Conservation (phyloP, 192 early-diverging fungal species). For the Dimargaris cristalligena region DNA sequence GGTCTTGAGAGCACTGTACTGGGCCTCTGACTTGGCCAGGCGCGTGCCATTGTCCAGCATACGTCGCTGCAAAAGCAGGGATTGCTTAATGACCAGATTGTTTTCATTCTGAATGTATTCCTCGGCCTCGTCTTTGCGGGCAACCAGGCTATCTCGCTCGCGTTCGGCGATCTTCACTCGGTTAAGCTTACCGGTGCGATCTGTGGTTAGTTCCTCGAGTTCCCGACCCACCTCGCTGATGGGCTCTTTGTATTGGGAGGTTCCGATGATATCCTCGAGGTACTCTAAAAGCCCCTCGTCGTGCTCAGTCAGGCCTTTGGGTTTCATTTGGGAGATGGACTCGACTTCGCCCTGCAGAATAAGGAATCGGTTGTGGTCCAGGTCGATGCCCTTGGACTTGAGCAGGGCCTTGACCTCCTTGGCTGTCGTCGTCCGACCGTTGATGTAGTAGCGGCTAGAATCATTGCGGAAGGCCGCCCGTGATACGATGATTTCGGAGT, state of each 20-base stretch:
- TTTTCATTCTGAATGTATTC: conserved; percentile 67
- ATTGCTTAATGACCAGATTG: conserved; percentile 49
- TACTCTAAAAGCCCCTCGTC: conserved; percentile 96
- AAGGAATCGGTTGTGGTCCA: conserved; percentile 95
- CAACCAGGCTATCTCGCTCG: conserved; percentile 66
- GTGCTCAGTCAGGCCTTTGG: conserved; percentile 75
- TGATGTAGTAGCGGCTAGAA: conserved; percentile 61
- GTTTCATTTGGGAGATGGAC: conserved; percentile 93
- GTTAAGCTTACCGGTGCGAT: conserved; percentile 59
- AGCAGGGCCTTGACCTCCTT: conserved; percentile 72
- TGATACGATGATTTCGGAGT: conserved; percentile 60
- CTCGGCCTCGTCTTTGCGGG: conserved; percentile 65
- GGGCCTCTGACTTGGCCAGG: conserved; percentile 26
- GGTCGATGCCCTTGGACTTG: conserved; percentile 72
- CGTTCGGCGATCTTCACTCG: conserved; percentile 79
- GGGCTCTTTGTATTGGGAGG: conserved; percentile 63
- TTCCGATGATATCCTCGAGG: conserved; percentile 97
- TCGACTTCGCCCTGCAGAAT: conserved; percentile 99
- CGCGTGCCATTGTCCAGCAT: conserved; percentile 41
- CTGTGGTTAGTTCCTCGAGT: conserved; percentile 62
- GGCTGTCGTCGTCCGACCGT: conserved; percentile 45
- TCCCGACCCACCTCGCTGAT: conserved; percentile 54
- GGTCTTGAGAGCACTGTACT: conserved; percentile 31
- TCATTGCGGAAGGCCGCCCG: conserved; percentile 51
- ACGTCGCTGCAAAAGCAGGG: conserved; percentile 56